Base-by-base conservation (phyloP, 257 asterid genomes). In the Solanum virginianum region DNA sequence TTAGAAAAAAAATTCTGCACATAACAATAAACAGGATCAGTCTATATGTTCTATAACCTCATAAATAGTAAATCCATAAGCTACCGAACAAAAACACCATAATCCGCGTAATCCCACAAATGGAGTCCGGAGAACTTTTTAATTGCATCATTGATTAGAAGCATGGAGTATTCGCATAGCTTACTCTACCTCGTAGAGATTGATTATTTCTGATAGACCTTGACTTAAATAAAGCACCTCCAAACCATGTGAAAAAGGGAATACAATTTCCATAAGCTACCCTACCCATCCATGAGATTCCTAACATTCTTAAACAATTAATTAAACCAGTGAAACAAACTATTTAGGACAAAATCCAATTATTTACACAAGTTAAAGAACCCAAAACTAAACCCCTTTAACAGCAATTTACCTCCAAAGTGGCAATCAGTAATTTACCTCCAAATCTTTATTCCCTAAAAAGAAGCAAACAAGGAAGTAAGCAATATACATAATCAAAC, bases 1-100 rank as follows among this genome's bases (percentile, higher is more conserved):
- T 17, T 20, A 80, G 84, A 63, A 39, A 85, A 85, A 7, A 87
- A 24, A 82, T 85, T 89, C 92, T 86, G 90, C 86, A 87, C 13
- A 84, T 43, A 84, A 83, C 72, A 84, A 77, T 77, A 45, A 69
- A 17, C 84, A 85, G 72, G 87, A 81, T 77, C 63, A 51, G 47
- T 51, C 60, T 51, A 15, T 26, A 77, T 24, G 26, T 77, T 51
- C 47, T 77, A 77, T 77, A 6, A 72, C 80, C 80, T 43, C 80
- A 32, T 41, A 20, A 20, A 72, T 45, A 72, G 56, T 72, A 43
- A 43, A 72, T 72, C 36, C 20, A 70, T 13, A 72, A 43, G 7
- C 80, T 72, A 51, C 18, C 82, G 45, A 51, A 59, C 29, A 20
- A 36, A 36, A 3, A 59, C 29, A 20, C n/a, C 14, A 59, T 59